Evolutionary conservation across 768 basidiomycete species (phyloP).

Genomic region (Crepidotus variabilis): DNA sequence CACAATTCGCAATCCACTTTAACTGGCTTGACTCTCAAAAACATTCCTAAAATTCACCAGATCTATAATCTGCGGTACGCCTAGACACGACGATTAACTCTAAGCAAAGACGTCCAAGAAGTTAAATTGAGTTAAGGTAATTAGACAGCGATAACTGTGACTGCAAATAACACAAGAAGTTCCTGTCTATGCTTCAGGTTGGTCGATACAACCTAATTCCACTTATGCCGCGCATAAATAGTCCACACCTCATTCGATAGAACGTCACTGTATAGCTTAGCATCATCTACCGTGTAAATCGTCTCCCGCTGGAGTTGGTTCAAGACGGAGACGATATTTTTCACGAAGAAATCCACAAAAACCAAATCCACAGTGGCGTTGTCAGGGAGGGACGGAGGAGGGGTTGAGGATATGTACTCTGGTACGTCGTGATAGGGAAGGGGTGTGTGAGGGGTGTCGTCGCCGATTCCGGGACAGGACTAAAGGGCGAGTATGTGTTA

Average conservation of each 20-base stretch:
- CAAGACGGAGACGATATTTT: constrained; percentile 46
- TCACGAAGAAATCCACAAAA: constrained; percentile 67
- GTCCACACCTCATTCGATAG: constrained; percentile 50
- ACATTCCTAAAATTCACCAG: too few species aligned
- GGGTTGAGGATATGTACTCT: constrained; percentile 53
- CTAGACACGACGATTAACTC: too few species aligned
- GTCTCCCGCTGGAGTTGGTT: constrained; percentile 50
- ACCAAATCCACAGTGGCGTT: constrained; percentile 65
- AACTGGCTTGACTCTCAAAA: too few species aligned
- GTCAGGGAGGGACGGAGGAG: constrained; percentile 42
- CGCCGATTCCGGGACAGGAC: constrained; percentile 73
- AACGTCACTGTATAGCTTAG: constrained; percentile 49
- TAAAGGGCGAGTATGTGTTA: constrained; percentile 13
- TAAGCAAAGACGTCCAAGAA: too few species aligned
- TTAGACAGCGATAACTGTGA: too few species aligned
- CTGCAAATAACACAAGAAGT: too few species aligned
- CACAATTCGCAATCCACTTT: too few species aligned
- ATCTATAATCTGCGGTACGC: too few species aligned
- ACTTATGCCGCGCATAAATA: constrained; percentile 46
- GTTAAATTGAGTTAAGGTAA: too few species aligned
- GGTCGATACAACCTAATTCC: constrained; percentile 37
- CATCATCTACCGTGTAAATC: constrained; percentile 50
- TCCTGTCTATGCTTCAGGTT: too few species aligned
- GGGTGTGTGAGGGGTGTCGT: constrained; percentile 65
- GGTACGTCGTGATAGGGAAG: constrained; percentile 53